These are phyloP conservation scores for Corymbia citriodora DNA, from an alignment of 441 rosid genomes.

Conservation along the genomic window DNA sequence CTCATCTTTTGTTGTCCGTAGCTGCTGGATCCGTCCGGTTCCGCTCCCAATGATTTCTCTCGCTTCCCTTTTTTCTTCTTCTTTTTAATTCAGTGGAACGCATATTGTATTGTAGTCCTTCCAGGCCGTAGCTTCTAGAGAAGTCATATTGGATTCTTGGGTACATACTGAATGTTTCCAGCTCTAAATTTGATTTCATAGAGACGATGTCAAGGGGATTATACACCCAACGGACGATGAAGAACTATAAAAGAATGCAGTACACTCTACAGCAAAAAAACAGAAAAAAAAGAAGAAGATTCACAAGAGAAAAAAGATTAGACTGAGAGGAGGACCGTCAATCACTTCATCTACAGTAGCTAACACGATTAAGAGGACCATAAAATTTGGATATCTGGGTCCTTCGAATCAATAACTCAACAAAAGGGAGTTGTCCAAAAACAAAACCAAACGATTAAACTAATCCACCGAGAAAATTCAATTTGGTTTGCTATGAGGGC, in stretches of 20 bases:
- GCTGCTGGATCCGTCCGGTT: not conserved
- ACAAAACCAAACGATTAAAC: not conserved
- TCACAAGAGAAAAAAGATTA: not conserved
- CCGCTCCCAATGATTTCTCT: not conserved
- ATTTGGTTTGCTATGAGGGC: not conserved
- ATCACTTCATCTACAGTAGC: not conserved
- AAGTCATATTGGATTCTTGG: not conserved
- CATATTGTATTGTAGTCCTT: not conserved
- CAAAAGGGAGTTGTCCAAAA: not conserved
- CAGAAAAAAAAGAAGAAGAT: not conserved
- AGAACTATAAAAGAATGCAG: not conserved
- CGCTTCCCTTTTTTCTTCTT: not conserved
- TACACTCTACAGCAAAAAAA: not conserved
- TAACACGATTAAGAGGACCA: not conserved
- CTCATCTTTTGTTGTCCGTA: not conserved
- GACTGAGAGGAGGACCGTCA: not conserved
- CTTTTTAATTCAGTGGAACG: not conserved
- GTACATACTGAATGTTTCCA: not conserved
- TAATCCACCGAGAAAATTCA: not conserved
- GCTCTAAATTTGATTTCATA: not conserved
- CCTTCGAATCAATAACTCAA: not conserved
- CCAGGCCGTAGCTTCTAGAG: not conserved
- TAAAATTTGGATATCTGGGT: not conserved
- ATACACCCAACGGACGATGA: not conserved
- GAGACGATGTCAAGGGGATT: not conserved